phyloP scores from a whole-genome alignment of 2,329 filamentous ascomycete genomes.

The Fusarium torreyae region DNA sequence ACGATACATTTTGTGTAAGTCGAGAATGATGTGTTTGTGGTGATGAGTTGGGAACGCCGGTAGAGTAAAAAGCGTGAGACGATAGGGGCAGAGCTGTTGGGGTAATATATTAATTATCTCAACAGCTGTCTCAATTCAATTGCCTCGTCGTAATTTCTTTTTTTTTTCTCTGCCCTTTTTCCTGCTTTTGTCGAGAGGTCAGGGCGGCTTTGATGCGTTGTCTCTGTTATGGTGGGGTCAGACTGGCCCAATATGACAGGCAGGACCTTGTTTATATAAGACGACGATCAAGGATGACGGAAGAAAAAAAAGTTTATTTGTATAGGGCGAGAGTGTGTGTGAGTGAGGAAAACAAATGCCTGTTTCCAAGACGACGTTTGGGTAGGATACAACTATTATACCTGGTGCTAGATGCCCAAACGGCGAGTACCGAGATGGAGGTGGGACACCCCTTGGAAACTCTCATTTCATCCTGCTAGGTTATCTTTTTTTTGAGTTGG shows the following conservation, averaged over 20 bases:
- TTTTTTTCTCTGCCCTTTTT: slow-evolving; percentile 16
- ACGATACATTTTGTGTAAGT: slow-evolving; percentile 42
- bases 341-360: neutral
- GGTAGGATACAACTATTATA: neutral
- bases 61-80: neutral
- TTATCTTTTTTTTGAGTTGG: neutral
- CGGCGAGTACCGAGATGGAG: slow-evolving; percentile 21
- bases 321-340: too few species aligned
- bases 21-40: neutral
- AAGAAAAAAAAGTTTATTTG: neutral
- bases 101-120: slow-evolving; percentile 29
- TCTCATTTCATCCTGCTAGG: neutral
- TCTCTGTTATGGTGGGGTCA: slow-evolving; percentile 42
- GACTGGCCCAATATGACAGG: slow-evolving; percentile 36
- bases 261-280: slow-evolving; percentile 34
- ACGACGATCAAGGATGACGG: slow-evolving; percentile 17
- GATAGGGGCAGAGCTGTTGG: slow-evolving; percentile 1
- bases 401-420: slow-evolving; percentile 24
- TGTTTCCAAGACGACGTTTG: slow-evolving; percentile 10
- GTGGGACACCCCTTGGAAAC: neutral
- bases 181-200: slow-evolving; percentile 21
- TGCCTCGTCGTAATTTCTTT: slow-evolving; percentile 1
- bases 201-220: slow-evolving; percentile 45
- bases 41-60: neutral
- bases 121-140: slow-evolving; percentile 1